Conservation (phyloP, 768 basidiomycete species). For the Chiua virens region DNA sequence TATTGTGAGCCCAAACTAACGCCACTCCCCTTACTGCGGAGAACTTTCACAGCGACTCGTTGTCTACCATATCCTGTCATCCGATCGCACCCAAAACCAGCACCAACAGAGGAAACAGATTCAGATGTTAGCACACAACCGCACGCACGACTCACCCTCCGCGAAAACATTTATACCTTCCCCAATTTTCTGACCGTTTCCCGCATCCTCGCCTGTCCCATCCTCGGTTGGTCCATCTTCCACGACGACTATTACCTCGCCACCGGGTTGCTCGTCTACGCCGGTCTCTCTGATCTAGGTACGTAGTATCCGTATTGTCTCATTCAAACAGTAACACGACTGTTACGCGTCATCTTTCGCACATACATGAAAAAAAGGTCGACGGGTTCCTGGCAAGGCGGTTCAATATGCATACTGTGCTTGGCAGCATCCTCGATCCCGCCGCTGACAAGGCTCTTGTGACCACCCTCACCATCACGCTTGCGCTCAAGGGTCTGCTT, state of each 20-base stretch:
- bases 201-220: slow-evolving; percentile 85
- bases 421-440: slow-evolving; percentile 95
- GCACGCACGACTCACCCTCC: slow-evolving; percentile 31
- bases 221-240: slow-evolving; percentile 88
- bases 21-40: not conserved
- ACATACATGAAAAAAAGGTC: slow-evolving; percentile 48
- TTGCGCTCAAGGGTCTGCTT: slow-evolving; percentile 80
- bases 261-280: slow-evolving; percentile 81
- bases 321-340: slow-evolving; percentile 1
- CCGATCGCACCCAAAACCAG: not conserved
- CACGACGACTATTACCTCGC: slow-evolving; percentile 79
- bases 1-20: not conserved
- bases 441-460: slow-evolving; percentile 95
- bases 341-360: no score
- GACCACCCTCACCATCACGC: slow-evolving; percentile 87
- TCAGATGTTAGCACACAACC: not conserved
- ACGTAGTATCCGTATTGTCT: slow-evolving; percentile 46
- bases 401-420: slow-evolving; percentile 85
- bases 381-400: slow-evolving; percentile 90
- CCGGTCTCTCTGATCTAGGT: slow-evolving; percentile 91
- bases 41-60: slow-evolving; percentile 14
- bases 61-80: slow-evolving; percentile 7
- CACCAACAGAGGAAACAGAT: slow-evolving; percentile 2
- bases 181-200: slow-evolving; percentile 90
- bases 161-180: slow-evolving; percentile 92